Conservation (phyloP, 1,139 yeast species). For the Hansenula sp. region DNA sequence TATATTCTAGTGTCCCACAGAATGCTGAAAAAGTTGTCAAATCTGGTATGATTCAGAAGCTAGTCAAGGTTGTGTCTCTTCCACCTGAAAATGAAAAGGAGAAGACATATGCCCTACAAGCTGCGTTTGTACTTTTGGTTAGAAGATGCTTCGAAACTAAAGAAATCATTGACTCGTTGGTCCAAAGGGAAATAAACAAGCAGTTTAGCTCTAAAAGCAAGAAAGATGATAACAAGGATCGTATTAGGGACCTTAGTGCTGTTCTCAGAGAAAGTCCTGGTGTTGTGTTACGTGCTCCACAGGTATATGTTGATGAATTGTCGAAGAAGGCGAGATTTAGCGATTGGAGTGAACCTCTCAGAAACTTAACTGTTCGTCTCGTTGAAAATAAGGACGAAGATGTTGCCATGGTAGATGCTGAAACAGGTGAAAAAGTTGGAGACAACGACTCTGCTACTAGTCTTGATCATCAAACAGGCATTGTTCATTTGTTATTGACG, state of each 20-base stretch:
- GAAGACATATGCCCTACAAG: constrained; percentile 21
- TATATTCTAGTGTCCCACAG: constrained; percentile 44
- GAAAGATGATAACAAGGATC: constrained; percentile 16
- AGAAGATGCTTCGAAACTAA: constrained; percentile 70
- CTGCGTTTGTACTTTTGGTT: constrained; percentile 42
- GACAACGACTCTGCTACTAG: constrained; percentile 10
- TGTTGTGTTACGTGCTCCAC: constrained; percentile 56
- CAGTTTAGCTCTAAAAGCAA: constrained; percentile 31
- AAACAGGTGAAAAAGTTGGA: constrained; percentile 8
- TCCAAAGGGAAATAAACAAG: constrained; percentile 43
- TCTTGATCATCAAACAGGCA: constrained; percentile 43
- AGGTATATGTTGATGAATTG: constrained; percentile 48
- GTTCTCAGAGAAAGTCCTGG: constrained; percentile 53
- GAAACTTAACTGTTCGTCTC: constrained; percentile 20
- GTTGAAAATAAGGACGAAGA: constrained; percentile 28
- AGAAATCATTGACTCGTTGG: constrained; percentile 42
- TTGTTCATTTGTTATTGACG: constrained; percentile 55
- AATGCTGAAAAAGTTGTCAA: constrained; percentile 37
- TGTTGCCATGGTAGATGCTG: constrained; percentile 33
- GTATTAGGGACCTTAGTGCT: constrained; percentile 43
- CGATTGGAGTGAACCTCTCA: constrained; percentile 40
- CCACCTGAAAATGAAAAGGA: constrained; percentile 20
- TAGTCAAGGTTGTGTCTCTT: constrained; percentile 27
- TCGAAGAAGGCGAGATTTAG: constrained; percentile 45
- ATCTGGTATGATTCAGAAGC: constrained; percentile 36